Conservation (phyloP, 2,329 filamentous ascomycete genomes). For the Claviceps pusilla region DNA sequence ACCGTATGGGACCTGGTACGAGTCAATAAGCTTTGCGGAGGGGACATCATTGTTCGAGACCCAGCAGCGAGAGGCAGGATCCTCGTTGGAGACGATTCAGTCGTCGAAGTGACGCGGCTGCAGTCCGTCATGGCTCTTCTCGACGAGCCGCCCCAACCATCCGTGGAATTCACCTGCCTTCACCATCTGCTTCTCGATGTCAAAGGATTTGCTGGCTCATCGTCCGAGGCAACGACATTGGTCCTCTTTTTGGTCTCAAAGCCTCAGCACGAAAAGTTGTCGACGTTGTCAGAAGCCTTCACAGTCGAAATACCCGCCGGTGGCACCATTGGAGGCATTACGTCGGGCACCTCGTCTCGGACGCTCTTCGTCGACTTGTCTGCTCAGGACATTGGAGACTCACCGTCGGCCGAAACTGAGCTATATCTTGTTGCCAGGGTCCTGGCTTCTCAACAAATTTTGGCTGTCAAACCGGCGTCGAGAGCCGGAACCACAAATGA, state of each 20-base stretch:
- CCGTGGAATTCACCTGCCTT: slow-evolving; percentile 53
- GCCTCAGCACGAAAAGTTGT: slow-evolving; percentile 44
- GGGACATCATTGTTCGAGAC: slow-evolving; percentile 89
- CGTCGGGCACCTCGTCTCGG: slow-evolving; percentile 54
- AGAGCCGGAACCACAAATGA: slow-evolving; percentile 34
- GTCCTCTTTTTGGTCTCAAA: slow-evolving; percentile 67
- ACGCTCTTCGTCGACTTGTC: slow-evolving; percentile 81
- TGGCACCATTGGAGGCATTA: slow-evolving; percentile 51
- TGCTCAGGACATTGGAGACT: slow-evolving; percentile 54
- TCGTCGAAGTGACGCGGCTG: slow-evolving; percentile 75
- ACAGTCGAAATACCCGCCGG: slow-evolving; percentile 62
- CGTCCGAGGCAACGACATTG: slow-evolving; percentile 60
- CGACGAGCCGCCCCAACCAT: slow-evolving; percentile 58
- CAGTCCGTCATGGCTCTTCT: slow-evolving; percentile 95
- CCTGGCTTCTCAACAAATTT: slow-evolving; percentile 41
- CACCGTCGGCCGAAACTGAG: slow-evolving; percentile 49
- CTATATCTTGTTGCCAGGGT: slow-evolving; percentile 77
- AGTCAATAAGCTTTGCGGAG: slow-evolving; percentile 86
- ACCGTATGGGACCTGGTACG: slow-evolving; percentile 91
- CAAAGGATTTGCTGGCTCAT: slow-evolving; percentile 63
- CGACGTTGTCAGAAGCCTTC: slow-evolving; percentile 69
- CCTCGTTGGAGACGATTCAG: slow-evolving; percentile 81
- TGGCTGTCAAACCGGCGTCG: slow-evolving; percentile 31
- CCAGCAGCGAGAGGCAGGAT: slow-evolving; percentile 70
- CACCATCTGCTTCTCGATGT: slow-evolving; percentile 77